Evolutionary conservation across 805 yeast genomes (phyloP).

Genomic region (Candida khao-thaluensis): DNA sequence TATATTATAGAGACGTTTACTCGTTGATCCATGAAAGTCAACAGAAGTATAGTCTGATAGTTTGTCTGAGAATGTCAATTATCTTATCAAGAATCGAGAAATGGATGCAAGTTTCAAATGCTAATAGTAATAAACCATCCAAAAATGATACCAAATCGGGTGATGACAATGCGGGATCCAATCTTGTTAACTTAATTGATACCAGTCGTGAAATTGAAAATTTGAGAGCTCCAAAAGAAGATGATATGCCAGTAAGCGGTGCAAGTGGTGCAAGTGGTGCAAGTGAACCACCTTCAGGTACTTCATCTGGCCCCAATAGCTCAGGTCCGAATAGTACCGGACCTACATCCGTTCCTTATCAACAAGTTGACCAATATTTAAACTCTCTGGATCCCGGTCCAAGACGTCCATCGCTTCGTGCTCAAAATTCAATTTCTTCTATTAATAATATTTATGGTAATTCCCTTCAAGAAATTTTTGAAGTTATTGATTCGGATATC

Average conservation of each 20-base stretch:
- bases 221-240: conserved; percentile 25
- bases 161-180: conserved; percentile 13
- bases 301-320: background rate
- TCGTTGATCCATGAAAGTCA: conserved; percentile 20
- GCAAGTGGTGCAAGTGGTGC: background rate
- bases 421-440: conserved; percentile 1
- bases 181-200: conserved; percentile 27
- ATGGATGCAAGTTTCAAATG: conserved; percentile 27
- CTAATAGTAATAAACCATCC: conserved; percentile 9
- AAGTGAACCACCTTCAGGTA: background rate
- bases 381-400: background rate
- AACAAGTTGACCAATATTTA: background rate
- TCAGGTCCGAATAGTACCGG: background rate
- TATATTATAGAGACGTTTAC: conserved; percentile 19
- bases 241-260: conserved; percentile 3
- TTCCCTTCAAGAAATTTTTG: conserved; percentile 26
- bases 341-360: background rate
- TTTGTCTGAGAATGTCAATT: conserved; percentile 24
- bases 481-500: conserved; percentile 32
- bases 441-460: conserved; percentile 10
- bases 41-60: conserved; percentile 20
- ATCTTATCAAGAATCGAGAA: conserved; percentile 24
- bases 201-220: conserved; percentile 34
- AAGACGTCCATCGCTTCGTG: background rate
- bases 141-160: conserved; percentile 2